phyloP scores from a whole-genome alignment of 352 stramenopile species.

The Phytopythium chamaehyphon region DNA sequence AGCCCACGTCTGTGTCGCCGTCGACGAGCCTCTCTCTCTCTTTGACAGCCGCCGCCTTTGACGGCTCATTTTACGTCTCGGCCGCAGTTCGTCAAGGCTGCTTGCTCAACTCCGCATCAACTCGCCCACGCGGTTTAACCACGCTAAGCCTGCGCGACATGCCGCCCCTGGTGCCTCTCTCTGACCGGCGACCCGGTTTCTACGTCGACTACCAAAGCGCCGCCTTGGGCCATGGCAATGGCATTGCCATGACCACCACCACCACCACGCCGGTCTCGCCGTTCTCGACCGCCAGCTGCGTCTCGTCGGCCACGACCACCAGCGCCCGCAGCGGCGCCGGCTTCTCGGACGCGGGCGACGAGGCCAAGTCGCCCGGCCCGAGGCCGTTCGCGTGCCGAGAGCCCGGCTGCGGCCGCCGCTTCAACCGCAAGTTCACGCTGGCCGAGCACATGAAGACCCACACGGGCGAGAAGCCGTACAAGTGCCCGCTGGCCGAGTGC shows the following conservation, averaged over 20 bases:
- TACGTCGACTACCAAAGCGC: no score
- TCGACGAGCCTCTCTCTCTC: not conserved
- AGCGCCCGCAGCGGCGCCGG: no score
- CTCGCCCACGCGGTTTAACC: not conserved
- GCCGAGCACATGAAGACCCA: slow-evolving; percentile 56
- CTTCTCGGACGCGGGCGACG: not conserved
- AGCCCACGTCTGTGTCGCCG: not conserved
- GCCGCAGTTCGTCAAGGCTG: not conserved
- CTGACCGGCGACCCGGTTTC: no score
- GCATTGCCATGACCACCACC: no score
- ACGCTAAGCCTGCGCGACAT: no score
- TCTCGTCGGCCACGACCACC: not conserved
- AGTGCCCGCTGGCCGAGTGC: slow-evolving; percentile 37
- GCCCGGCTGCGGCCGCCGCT: slow-evolving; percentile 32
- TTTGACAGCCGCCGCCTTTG: slow-evolving; percentile 4
- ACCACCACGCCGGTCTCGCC: not conserved
- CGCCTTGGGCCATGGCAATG: no score
- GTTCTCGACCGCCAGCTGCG: slow-evolving; percentile 1
- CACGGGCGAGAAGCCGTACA: slow-evolving; percentile 50
- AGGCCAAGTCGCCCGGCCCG: slow-evolving; percentile 10
- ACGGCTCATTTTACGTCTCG: slow-evolving; percentile 6
- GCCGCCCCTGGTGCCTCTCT: no score
- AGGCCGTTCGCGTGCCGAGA: slow-evolving; percentile 41
- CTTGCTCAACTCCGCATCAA: no score
- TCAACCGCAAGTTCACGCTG: slow-evolving; percentile 57